Evolutionary conservation across 2,329 filamentous ascomycete species (phyloP).

Genomic region (Arthrobotrys megalospora): DNA sequence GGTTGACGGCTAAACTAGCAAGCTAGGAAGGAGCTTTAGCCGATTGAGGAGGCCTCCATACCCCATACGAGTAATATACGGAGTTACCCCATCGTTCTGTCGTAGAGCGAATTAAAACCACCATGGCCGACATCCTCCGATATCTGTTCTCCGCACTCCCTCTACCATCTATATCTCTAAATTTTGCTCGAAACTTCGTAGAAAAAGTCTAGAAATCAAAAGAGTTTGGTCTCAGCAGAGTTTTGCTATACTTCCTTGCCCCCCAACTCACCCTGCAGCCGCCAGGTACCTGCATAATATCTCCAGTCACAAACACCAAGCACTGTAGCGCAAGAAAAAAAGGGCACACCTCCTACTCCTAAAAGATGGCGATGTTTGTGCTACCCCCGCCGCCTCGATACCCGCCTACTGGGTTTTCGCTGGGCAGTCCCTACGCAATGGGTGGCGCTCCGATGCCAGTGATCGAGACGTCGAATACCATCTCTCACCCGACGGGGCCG

Average conservation of each 20-base stretch:
- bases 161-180: not conserved
- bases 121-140: constrained; percentile 42
- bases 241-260: constrained; percentile 20
- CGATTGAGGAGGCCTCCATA: constrained; percentile 44
- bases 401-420: constrained; percentile 78
- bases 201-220: not conserved
- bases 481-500: constrained; percentile 83
- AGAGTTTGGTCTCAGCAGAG: not conserved
- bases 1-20: constrained; percentile 46
- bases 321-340: constrained; percentile 36
- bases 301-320: constrained; percentile 29
- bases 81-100: constrained; percentile 45
- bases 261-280: constrained; percentile 42
- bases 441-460: constrained; percentile 79
- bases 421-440: constrained; percentile 76
- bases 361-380: constrained; percentile 71
- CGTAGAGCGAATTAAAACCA: constrained; percentile 46
- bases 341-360: constrained; percentile 29
- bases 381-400: constrained; percentile 88
- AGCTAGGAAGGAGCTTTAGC: constrained; percentile 61
- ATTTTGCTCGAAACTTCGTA: not conserved
- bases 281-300: constrained; percentile 49
- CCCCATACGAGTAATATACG: constrained; percentile 40
- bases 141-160: constrained; percentile 12
- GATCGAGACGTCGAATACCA: constrained; percentile 93